Conservation (phyloP, 2,329 filamentous ascomycete species). For the Sporothrix pallida region DNA sequence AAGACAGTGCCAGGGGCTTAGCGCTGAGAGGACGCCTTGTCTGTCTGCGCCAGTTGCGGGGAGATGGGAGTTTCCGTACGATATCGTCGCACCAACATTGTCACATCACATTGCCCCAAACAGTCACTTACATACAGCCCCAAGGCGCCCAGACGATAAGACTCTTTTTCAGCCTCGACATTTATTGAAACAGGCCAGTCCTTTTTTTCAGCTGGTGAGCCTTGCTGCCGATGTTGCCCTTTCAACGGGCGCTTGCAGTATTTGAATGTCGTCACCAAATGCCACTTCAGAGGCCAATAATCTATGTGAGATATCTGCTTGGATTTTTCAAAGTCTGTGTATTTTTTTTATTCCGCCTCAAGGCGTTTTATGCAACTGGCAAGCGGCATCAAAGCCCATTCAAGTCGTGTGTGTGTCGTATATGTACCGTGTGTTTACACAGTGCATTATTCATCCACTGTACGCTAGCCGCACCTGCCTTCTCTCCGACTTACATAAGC, state of each 20-base stretch:
- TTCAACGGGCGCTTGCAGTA: not conserved
- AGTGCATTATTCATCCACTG: not conserved
- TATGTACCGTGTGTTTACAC: not conserved
- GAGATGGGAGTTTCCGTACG: not conserved
- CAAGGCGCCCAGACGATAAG: not conserved
- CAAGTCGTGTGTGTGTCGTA: not conserved
- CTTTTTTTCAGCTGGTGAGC: not conserved
- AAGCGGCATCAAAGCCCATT: no score
- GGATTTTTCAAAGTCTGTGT: no score
- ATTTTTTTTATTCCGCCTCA: no score
- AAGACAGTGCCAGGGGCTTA: constrained; percentile 10
- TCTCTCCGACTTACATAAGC: not conserved
- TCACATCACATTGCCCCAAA: not conserved
- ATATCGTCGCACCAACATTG: not conserved
- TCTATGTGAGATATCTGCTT: no score
- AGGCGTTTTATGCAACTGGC: no score
- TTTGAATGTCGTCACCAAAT: no score
- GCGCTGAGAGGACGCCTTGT: constrained; percentile 8
- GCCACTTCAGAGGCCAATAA: no score
- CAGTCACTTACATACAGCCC: not conserved
- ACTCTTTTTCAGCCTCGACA: not conserved
- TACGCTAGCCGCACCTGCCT: not conserved
- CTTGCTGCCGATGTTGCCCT: not conserved
- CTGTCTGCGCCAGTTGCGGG: not conserved
- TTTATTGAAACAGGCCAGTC: not conserved